These are phyloP conservation scores for Anisogramma anomala DNA, from an alignment of 2,329 filamentous ascomycete genomes.

Conservation along the genomic window DNA sequence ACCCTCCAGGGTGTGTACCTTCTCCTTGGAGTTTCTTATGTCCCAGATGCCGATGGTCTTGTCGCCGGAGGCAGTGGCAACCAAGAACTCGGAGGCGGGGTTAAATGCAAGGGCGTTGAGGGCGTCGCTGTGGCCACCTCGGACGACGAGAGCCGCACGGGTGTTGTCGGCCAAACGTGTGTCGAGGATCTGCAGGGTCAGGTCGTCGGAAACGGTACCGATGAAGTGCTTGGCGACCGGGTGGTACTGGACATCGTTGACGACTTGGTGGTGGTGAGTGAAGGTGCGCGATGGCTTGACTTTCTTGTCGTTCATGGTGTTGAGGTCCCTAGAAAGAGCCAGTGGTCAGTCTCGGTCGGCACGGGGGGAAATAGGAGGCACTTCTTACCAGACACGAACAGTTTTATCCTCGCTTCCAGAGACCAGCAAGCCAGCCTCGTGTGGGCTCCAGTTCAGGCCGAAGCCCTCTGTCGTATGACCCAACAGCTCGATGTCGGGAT, in stretches of 20 bases:
- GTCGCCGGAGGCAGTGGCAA: conserved; percentile 89
- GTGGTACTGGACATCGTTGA: conserved; percentile 96
- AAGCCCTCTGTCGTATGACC: conserved; percentile 87
- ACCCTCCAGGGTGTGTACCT: conserved; percentile 79
- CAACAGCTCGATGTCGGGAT: conserved; percentile 71
- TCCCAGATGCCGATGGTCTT: conserved; percentile 96
- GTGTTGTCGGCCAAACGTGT: conserved; percentile 57
- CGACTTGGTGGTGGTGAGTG: conserved; percentile 77
- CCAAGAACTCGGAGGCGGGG: conserved; percentile 74
- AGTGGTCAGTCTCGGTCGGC: conserved; percentile 1
- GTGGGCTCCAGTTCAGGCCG: conserved; percentile 84
- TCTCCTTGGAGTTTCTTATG: conserved; percentile 77
- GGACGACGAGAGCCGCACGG: conserved; percentile 56
- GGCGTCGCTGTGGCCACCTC: conserved; percentile 73
- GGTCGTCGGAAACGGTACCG: conserved; percentile 88
- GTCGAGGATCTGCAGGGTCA: conserved; percentile 86
- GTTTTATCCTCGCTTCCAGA: conserved; percentile 89
- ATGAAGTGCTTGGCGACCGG: conserved; percentile 75
- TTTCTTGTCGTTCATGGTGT: conserved; percentile 43
- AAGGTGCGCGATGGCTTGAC: conserved; percentile 65
- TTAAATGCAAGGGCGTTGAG: conserved; percentile 97
- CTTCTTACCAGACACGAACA: conserved; percentile 73
- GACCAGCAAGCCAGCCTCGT: conserved; percentile 67
- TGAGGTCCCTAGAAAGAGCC: conserved; percentile 8
- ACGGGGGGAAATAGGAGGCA: not conserved